Base-by-base conservation (phyloP, 345 rosid genomes). In the Aethionema arabicum region DNA sequence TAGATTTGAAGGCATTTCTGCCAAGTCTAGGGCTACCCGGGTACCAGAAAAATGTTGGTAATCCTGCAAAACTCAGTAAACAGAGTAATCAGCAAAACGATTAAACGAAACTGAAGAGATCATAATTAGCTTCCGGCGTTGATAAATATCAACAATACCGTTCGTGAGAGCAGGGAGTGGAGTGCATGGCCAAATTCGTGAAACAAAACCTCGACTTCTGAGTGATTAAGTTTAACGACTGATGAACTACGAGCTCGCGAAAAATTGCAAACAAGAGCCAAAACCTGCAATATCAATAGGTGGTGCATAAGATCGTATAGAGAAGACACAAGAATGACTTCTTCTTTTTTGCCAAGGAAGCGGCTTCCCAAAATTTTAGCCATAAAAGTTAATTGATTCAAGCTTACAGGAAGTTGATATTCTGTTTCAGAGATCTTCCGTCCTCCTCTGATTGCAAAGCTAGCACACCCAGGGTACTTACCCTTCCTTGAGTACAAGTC, bases 131-230 rank as follows among this genome's bases (percentile, higher is more conserved):
- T 60, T 39, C 33, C 0, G 21, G 56, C 40, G 33, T 39, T 13
- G 21, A 67, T 66, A 55, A 29, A 60, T 53, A 31, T 67, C 66
- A 16, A 69, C 5, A 50, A 52, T 76, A 92, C 97, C 79, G 99
- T 93, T 85, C 97, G 81, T 14, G 97, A 93, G 56, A 93, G 83
- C 54, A 93, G 76, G 52, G 96, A 80, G 72, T 93, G 97, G 47
- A 93, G 95, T 40, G 99, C 93, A 59, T 93, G 99, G 35, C 99
- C 97, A 63, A 90, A 93, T 78, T 93, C 99, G 67, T 93, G 99
- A 73, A 93, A 93, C 61, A 93, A 72, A 58, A 91, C 91, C 79
- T 90, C 97, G 57, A 93, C 78, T 76, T 93, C 99, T 41, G 78
- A 72, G 54, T 89, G 99, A 71, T 84, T 90, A 64, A 93, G 99